Conservation (phyloP, 2,329 filamentous ascomycete genomes). For the Fusarium solani-melongenae region DNA sequence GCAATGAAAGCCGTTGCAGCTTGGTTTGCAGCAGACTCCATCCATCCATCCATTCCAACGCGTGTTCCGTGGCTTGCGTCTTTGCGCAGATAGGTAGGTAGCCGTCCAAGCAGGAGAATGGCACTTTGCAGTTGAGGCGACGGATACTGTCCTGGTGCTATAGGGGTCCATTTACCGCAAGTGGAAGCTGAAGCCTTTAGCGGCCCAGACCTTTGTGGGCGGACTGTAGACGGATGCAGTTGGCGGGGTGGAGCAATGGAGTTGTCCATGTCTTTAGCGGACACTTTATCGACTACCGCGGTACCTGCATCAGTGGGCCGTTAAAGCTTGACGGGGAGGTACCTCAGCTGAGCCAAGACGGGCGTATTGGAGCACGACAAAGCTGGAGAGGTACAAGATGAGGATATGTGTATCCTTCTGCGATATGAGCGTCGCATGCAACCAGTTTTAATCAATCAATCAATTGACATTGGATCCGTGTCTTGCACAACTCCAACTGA, state of each 20-base stretch:
- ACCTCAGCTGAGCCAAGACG: not conserved
- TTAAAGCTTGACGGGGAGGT: not conserved
- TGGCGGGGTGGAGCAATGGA: conserved; percentile 14
- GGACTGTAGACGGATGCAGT: conserved; percentile 1
- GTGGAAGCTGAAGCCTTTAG: conserved; percentile 8
- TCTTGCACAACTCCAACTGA: not conserved
- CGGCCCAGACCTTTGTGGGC: not conserved
- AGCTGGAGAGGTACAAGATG: not conserved
- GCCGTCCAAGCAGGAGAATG: not conserved
- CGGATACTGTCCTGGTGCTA: not conserved
- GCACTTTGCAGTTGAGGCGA: conserved; percentile 8
- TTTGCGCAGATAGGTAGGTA: not conserved
- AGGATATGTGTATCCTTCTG: not conserved
- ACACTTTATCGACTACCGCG: conserved; percentile 18
- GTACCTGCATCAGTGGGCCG: conserved; percentile 38
- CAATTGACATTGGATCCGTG: not conserved
- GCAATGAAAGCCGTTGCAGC: conserved; percentile 18
- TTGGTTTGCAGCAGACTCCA: not conserved
- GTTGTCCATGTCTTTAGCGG: conserved; percentile 16
- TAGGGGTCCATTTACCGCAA: not conserved
- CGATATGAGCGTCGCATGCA: not conserved
- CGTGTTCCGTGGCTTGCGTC: not conserved
- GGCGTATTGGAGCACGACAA: not conserved
- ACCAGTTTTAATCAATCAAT: not conserved
- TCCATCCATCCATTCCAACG: not conserved